Evolutionary conservation across 139 green algal species (phyloP).

Genomic region (Chlorella sp.): DNA sequence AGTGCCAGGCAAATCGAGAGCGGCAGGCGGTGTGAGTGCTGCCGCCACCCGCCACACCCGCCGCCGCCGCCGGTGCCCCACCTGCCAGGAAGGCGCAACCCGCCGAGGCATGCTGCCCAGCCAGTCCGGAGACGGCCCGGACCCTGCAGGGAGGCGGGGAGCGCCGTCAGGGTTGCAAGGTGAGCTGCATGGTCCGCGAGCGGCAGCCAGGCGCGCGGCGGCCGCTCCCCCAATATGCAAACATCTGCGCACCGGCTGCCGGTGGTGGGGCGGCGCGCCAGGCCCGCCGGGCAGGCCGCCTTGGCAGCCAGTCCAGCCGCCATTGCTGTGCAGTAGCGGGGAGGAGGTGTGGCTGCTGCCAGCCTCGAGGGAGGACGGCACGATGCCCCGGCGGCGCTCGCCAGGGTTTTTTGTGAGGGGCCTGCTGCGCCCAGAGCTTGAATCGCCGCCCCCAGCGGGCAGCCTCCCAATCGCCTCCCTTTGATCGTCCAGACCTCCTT

Average conservation of each 20-base stretch:
- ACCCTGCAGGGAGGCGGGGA: neutral
- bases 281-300: neutral
- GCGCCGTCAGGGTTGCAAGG: neutral
- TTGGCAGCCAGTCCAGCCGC: neutral
- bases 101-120: too few species aligned
- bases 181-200: neutral
- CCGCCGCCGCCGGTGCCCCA: too few species aligned
- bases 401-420: neutral
- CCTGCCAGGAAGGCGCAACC: too few species aligned
- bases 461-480: neutral
- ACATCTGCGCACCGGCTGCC: neutral
- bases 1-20: too few species aligned
- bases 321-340: neutral
- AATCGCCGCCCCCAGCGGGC: neutral
- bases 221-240: neutral
- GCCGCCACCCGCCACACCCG: too few species aligned
- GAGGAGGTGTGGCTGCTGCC: neutral
- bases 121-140: too few species aligned
- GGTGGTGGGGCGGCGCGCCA: neutral
- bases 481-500: neutral
- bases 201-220: neutral
- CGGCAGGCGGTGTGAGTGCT: too few species aligned
- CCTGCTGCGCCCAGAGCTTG: neutral
- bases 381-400: neutral
- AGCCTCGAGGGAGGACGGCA: neutral